These are phyloP conservation scores for Colletotrichum karsti DNA, from an alignment of 2,329 filamentous ascomycete genomes.

Conservation along the genomic window DNA sequence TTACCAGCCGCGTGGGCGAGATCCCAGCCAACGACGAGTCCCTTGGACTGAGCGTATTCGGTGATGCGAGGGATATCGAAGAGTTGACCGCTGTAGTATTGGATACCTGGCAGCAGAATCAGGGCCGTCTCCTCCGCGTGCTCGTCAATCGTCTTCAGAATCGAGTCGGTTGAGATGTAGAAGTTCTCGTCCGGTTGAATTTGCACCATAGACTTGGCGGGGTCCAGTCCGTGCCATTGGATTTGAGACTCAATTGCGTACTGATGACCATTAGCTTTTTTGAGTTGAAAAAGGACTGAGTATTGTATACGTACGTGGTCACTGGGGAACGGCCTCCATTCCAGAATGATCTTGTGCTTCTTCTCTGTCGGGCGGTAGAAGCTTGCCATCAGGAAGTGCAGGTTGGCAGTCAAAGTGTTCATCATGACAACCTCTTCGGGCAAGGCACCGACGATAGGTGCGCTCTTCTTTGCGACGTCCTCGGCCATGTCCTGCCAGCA, in stretches of 20 bases:
- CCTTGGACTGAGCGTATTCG: conserved; percentile 70
- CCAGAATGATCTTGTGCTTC: conserved; percentile 83
- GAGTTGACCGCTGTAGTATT: conserved; percentile 84
- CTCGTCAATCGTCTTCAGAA: conserved; percentile 72
- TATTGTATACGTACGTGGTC: conserved; percentile 69
- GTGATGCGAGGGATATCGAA: conserved; percentile 81
- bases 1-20: conserved; percentile 82
- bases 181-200: conserved; percentile 71
- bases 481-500: conserved; percentile 85
- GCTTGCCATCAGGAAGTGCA: conserved; percentile 84
- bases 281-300: background rate
- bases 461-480: conserved; percentile 73
- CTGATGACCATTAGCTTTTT: conserved; percentile 48
- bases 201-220: conserved; percentile 75
- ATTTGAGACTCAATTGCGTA: conserved; percentile 89
- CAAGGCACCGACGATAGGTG: conserved; percentile 78
- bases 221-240: conserved; percentile 72
- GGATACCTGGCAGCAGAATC: conserved; percentile 78
- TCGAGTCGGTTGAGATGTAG: conserved; percentile 70
- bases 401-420: conserved; percentile 84
- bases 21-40: conserved; percentile 78
- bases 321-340: conserved; percentile 89
- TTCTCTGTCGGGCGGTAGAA: conserved; percentile 77
- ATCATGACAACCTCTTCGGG: conserved; percentile 83
- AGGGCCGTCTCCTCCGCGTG: conserved; percentile 74